Evolutionary conservation across 2,329 filamentous ascomycete genomes (phyloP).

Genomic region (Pseudogymnoascus sp.): DNA sequence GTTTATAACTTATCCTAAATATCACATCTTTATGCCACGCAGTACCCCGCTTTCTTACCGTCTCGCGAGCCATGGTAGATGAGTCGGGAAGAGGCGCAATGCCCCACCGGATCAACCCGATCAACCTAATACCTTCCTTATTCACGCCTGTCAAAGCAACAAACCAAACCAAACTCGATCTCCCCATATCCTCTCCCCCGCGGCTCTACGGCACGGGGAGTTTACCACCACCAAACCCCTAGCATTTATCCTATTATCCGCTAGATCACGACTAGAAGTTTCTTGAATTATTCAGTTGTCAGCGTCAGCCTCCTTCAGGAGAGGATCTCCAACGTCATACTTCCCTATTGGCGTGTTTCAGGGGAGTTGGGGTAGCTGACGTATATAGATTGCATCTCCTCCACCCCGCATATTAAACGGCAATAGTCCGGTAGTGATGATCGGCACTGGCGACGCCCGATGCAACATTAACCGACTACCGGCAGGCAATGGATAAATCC

Average conservation of each 20-base stretch:
- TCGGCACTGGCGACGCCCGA: constrained; percentile 7
- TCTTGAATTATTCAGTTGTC: background rate
- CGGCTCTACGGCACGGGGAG: background rate
- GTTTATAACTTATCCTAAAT: constrained; percentile 4
- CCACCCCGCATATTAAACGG: constrained; percentile 1
- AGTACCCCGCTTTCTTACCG: background rate
- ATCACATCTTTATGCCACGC: background rate
- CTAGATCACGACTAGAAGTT: constrained; percentile 2
- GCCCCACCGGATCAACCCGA: background rate
- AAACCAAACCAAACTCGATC: background rate
- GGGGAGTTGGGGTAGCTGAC: constrained; percentile 2
- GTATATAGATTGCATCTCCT: constrained; percentile 3
- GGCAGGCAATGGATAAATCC: constrained; percentile 3
- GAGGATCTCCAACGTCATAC: background rate
- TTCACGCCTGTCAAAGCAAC: constrained; percentile 1
- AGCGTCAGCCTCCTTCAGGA: background rate
- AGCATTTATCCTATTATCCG: constrained; percentile 1
- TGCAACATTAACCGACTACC: constrained; percentile 2
- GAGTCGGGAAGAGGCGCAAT: background rate
- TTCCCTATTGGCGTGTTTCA: constrained; percentile 2
- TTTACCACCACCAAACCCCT: background rate
- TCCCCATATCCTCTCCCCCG: background rate
- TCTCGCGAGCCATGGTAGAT: background rate
- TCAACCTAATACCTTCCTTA: background rate
- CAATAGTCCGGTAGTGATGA: background rate